Conservation (phyloP, 768 basidiomycete species). For the Gautieria morchelliformis region DNA sequence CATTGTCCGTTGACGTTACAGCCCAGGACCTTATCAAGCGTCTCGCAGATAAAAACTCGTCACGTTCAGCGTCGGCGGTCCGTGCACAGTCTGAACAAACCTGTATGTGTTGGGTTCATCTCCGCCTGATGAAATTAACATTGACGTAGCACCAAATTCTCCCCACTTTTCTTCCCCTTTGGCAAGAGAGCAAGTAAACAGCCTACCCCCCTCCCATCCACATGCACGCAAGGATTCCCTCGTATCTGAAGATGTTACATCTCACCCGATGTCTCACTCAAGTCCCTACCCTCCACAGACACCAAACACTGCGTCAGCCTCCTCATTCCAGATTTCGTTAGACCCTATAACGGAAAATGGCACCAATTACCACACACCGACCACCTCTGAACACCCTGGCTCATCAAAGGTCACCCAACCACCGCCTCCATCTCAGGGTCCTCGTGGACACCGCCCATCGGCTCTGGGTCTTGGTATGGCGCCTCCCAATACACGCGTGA, state of each 20-base stretch:
- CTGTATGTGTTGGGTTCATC: neutral
- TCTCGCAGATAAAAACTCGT: conserved; percentile 12
- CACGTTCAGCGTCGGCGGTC: conserved; percentile 3
- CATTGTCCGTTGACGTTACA: conserved; percentile 56
- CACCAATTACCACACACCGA: conserved; percentile 28
- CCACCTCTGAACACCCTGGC: conserved; percentile 23
- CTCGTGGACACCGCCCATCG: conserved; percentile 26
- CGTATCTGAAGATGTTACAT: conserved; percentile 32
- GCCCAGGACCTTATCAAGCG: conserved; percentile 32
- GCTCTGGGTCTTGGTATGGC: conserved; percentile 13
- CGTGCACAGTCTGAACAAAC: neutral
- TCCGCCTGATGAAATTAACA: neutral
- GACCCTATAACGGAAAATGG: conserved; percentile 37
- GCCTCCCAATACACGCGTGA: neutral
- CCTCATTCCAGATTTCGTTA: conserved; percentile 38
- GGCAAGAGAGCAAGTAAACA: neutral
- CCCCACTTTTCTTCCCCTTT: conserved; percentile 7
- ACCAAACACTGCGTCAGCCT: conserved; percentile 34
- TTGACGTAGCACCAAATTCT: neutral
- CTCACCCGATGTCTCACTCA: conserved; percentile 20
- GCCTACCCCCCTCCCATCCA: conserved; percentile 38
- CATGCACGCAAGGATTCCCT: conserved; percentile 72
- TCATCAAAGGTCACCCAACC: conserved; percentile 9
- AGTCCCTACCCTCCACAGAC: conserved; percentile 15
- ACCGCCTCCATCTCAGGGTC: conserved; percentile 25